Percentiles rank a stretch among this genome's conserved stretches.
These are phyloP conservation scores for Metschnikowia drakensbergensis DNA, from an alignment of 805 yeast genomes.

Conservation along the genomic window DNA sequence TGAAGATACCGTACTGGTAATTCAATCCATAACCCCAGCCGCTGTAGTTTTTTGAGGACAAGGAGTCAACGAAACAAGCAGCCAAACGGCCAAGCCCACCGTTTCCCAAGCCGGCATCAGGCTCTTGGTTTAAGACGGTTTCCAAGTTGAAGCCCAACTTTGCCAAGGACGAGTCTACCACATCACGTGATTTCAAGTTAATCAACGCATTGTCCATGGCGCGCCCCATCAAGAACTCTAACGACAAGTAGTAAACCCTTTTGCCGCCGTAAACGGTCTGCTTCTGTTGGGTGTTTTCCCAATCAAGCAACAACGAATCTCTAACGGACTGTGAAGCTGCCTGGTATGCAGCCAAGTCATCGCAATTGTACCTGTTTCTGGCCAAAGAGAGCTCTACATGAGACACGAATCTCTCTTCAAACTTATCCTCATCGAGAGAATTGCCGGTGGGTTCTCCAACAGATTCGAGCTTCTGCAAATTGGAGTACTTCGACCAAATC, in stretches of 20 bases:
- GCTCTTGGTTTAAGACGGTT: conserved; percentile 80
- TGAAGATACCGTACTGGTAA: conserved; percentile 89
- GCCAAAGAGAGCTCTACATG: conserved; percentile 91
- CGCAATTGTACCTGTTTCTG: conserved; percentile 89
- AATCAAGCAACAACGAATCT: conserved; percentile 75
- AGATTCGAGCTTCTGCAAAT: conserved; percentile 28
- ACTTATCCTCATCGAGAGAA: conserved; percentile 46
- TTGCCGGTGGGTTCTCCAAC: conserved; percentile 7
- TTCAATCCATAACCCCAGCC: conserved; percentile 97
- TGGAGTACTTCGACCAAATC: conserved; percentile 70
- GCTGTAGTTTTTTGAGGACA: conserved; percentile 80
- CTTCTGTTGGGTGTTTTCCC: conserved; percentile 92
- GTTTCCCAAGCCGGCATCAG: conserved; percentile 92
- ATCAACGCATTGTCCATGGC: conserved; percentile 92
- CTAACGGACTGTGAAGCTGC: conserved; percentile 78
- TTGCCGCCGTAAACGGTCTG: conserved; percentile 81
- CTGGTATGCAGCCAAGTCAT: conserved; percentile 86
- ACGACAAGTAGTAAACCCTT: conserved; percentile 79
- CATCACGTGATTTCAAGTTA: conserved; percentile 65
- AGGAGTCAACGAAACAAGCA: conserved; percentile 88
- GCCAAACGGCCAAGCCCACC: conserved; percentile 95
- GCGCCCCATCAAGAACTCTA: conserved; percentile 91
- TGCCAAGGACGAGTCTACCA: conserved; percentile 43
- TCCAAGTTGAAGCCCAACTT: conserved; percentile 86
- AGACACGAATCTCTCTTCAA: conserved; percentile 66